A percentile compares a stretch with the other conserved stretches of the same genome.
phyloP scores from a whole-genome alignment of 805 yeast genomes.

The Blastobotrys chiropterorum region DNA sequence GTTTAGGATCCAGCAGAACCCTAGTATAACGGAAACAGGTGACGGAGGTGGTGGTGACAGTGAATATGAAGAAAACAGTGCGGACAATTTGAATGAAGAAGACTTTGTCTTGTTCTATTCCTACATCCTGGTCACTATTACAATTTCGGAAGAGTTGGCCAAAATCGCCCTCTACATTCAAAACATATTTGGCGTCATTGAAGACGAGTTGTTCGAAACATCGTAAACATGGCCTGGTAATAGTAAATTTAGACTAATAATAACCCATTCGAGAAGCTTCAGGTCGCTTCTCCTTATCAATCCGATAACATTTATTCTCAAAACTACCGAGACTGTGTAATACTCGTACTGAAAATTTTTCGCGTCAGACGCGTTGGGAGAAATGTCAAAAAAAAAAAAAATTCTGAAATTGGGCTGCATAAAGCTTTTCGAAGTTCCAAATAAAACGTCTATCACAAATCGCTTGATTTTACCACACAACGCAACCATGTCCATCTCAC shows the following conservation, averaged over 20 bases:
- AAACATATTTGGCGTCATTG: conserved; percentile 58
- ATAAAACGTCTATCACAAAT: no score
- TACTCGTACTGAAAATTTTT: background rate
- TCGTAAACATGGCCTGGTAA: background rate
- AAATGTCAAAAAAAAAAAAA: background rate
- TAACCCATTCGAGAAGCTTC: no score
- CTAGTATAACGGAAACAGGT: conserved; percentile 30
- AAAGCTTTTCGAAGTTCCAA: background rate
- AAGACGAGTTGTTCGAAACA: conserved; percentile 51
- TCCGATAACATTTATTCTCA: background rate
- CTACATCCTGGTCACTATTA: conserved; percentile 63
- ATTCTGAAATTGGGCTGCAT: background rate
- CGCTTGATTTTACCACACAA: no score
- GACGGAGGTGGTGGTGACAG: background rate
- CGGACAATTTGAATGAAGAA: conserved; percentile 41
- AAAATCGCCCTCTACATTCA: conserved; percentile 49
- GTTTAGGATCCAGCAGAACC: conserved; percentile 38
- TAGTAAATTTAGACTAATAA: no score
- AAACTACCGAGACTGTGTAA: background rate
- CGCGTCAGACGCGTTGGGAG: background rate
- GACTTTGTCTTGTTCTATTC: conserved; percentile 75
- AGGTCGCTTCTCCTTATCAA: background rate
- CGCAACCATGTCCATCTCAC: conserved; percentile 1
- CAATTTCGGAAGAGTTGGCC: conserved; percentile 60
- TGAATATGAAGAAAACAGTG: background rate